Base-by-base conservation (phyloP, 768 basidiomycete species). In the Russula abietina region DNA sequence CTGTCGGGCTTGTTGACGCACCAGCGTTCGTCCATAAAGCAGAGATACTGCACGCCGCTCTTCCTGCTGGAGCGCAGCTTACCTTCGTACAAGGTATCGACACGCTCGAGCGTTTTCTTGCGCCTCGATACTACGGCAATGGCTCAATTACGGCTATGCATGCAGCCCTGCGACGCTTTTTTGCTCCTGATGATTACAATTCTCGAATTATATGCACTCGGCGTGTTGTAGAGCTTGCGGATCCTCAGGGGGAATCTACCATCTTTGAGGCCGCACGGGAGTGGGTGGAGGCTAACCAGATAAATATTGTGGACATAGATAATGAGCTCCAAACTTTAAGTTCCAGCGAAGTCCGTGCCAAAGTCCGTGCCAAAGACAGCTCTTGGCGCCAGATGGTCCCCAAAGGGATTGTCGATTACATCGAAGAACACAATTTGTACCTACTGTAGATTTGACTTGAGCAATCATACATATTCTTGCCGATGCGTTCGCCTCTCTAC, bases 1-100 rank as follows among this genome's bases (percentile, higher is more conserved):
- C 91, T 0, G 81, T 96, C 8, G 94, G 83, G 10, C 81, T 94
- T 66, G 83, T 92, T 62, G 83, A 93, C 71, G 91, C 92, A 69
- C 92, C 93, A 14, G 91, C 87, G 0, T 97, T 98, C 72, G 88
- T 90, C 30, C 83, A 86, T 19, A 98, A 98, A 75, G 87, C 89
- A 16, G 73, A 72, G 11, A 74, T 77, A 46, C 74, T 96, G 30
- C 81, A 78, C 52, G 68, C 70, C 9, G 86, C 81, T 69, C 77
- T 91, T 45, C 73, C 68, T 49, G 66, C 68, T 16, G 75, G 78
- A 64, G 71, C 79, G 3, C 78, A 81, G 62, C 74, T 94, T 22
- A 81, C 82, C 1, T 94, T 93, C 71, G 75, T 93, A 30, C 76
- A 92, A 61, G 94, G 95, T 7, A 81, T 83, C 50, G 95, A 97